Evolutionary conservation across 2,329 filamentous ascomycete genomes (phyloP), one percentile per base, ranked within the genome.

Genomic region (Nigrospora sphaerica): DNA sequence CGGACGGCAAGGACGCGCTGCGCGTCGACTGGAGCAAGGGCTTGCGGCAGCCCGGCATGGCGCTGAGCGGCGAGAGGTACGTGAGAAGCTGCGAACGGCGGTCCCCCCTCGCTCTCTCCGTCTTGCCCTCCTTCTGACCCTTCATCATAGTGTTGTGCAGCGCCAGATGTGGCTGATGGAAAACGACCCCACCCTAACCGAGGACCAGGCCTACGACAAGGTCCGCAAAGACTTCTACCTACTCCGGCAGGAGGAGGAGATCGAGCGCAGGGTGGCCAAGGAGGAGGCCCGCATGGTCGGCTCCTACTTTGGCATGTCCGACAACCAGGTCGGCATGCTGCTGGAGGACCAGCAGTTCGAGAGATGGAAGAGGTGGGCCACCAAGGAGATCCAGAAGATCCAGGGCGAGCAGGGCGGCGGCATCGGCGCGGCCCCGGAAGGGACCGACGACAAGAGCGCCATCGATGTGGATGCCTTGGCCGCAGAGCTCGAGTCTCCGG

Each of bases 161-260:
- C 83, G 92, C 52, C 92, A 97, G 63, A 63, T 93, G 49, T 95
- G 84, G 79, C 77, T 97, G 50, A 87, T 95, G 72, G 68, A 86
- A 45, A 80, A 80, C 52, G 58, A 74, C 10, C 68, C 65, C 12
- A 70, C 72, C 44, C 75, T 87, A 62, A 76, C 73, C 42, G 79
- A 79, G 62, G 72, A 76, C 36, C 66, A 79, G 54, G 90, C 93
- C 32, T 98, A 98, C 71, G 92, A 97, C 67, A 71, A 74, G 46
- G 90, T 87, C 9, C 86, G 93, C 49, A 85, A 84, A 54, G 92
- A 98, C 65, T 95, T 97, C 69, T 98, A 98, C 71, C 73, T 77
- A 39, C 69, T 92, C 52, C 85, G 93, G 49, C 85, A 95, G 57
- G 74, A 81, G 49, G 83, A 95, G 57, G 90, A 96, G 54, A 79